Evolutionary conservation across 2,329 filamentous ascomycete genomes (phyloP).

Genomic region (Paramyrothecium sp.): DNA sequence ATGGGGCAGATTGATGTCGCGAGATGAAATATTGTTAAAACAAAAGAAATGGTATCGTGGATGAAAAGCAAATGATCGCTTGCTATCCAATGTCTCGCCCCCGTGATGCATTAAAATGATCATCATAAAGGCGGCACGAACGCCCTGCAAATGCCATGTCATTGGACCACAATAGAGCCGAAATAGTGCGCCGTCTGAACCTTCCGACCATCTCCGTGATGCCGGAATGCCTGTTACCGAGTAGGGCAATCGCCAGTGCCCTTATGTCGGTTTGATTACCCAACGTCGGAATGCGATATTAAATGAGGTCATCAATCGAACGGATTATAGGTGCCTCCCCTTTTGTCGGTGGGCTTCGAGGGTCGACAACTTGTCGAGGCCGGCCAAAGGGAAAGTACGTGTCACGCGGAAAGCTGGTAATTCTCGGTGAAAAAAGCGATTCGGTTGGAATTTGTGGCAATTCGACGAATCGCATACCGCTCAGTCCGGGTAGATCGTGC

Average conservation of each 20-base stretch:
- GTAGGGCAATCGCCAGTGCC: no score
- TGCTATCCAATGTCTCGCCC: neutral
- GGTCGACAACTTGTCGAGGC: slow-evolving; percentile 57
- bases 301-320: slow-evolving; percentile 77
- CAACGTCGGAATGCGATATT: slow-evolving; percentile 19
- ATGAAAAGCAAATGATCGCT: neutral
- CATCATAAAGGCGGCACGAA: neutral
- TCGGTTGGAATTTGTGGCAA: slow-evolving; percentile 50
- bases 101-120: neutral
- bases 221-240: no score
- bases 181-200: neutral
- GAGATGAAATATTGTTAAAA: neutral
- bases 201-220: no score
- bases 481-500: slow-evolving; percentile 32
- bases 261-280: no score
- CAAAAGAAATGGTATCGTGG: neutral
- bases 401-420: slow-evolving; percentile 52
- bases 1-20: no score
- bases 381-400: slow-evolving; percentile 51
- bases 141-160: neutral
- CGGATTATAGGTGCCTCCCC: slow-evolving; percentile 74
- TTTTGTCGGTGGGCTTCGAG: slow-evolving; percentile 71
- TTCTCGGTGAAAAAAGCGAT: slow-evolving; percentile 52
- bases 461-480: slow-evolving; percentile 31
- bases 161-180: neutral